phyloP scores from a whole-genome alignment of 1,139 yeast species.

The Pneumocystis oryctolagi region DNA sequence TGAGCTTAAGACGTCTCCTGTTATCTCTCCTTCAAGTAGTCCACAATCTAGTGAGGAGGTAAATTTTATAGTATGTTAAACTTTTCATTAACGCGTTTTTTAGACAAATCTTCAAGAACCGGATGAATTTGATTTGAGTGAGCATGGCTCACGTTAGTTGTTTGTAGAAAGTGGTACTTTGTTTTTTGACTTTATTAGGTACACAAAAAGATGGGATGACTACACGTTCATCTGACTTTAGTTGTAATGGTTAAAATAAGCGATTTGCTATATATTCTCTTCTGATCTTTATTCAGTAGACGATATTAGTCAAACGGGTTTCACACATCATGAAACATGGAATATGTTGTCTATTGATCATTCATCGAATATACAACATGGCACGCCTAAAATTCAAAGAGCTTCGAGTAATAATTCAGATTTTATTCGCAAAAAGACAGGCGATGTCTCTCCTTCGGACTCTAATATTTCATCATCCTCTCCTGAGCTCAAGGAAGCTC shows the following conservation, averaged over 20 bases:
- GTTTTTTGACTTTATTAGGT: not conserved
- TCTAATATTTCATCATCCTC: not conserved
- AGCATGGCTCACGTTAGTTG: not conserved
- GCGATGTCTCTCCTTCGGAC: not conserved
- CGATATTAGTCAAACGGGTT: not conserved
- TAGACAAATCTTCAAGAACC: slow-evolving; percentile 32
- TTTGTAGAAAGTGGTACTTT: not conserved
- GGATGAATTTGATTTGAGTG: slow-evolving; percentile 36
- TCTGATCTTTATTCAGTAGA: not conserved
- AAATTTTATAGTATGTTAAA: slow-evolving; percentile 6
- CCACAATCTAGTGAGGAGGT: slow-evolving; percentile 13
- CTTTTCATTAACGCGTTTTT: not conserved
- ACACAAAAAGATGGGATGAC: not conserved
- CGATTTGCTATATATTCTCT: not conserved
- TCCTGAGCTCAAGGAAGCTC: not conserved
- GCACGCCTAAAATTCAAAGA: not conserved
- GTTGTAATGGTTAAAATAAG: not conserved
- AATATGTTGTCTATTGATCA: not conserved
- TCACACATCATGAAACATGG: not conserved
- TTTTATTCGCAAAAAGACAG: not conserved
- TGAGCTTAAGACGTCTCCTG: slow-evolving; percentile 81
- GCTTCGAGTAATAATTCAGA: not conserved
- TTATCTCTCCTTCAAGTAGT: slow-evolving; percentile 53
- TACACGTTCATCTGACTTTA: not conserved
- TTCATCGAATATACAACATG: not conserved